These are phyloP conservation scores for Penicillium roqueforti DNA, from an alignment of 495 filamentous ascomycete species.

Conservation along the genomic window DNA sequence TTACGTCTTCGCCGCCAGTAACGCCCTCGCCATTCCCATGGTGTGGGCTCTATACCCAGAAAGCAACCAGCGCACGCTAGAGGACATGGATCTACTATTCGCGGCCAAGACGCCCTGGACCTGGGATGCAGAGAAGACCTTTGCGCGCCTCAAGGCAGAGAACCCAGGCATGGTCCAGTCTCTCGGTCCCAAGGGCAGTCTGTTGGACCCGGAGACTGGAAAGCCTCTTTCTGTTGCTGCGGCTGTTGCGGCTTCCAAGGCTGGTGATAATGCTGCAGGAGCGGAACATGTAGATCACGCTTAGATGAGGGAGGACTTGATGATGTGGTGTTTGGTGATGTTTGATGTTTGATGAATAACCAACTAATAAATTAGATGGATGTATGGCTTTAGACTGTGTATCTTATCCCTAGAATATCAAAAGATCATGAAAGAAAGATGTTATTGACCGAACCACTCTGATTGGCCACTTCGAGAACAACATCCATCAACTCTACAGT, in stretches of 20 bases:
- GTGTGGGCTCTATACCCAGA: constrained; percentile 69
- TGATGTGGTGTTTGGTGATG: neutral
- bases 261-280: constrained; percentile 9
- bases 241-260: constrained; percentile 9
- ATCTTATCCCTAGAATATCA: too few species aligned
- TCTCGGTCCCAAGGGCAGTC: constrained; percentile 42
- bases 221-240: constrained; percentile 17
- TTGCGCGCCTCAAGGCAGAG: constrained; percentile 50
- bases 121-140: constrained; percentile 62
- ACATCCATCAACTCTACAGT: neutral
- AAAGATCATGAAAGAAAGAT: neutral
- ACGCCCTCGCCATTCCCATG: constrained; percentile 59
- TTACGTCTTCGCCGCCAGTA: constrained; percentile 62
- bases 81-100: constrained; percentile 67
- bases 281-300: constrained; percentile 28
- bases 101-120: constrained; percentile 55
- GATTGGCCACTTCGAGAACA: constrained; percentile 34
- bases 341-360: neutral
- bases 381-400: neutral
- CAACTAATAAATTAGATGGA: neutral
- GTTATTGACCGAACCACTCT: neutral
- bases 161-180: constrained; percentile 47
- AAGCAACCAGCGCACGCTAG: constrained; percentile 62
- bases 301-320: constrained; percentile 4
- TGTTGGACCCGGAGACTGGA: constrained; percentile 47